phyloP scores from a whole-genome alignment of 257 asterid species.

The Solanum commersonii region DNA sequence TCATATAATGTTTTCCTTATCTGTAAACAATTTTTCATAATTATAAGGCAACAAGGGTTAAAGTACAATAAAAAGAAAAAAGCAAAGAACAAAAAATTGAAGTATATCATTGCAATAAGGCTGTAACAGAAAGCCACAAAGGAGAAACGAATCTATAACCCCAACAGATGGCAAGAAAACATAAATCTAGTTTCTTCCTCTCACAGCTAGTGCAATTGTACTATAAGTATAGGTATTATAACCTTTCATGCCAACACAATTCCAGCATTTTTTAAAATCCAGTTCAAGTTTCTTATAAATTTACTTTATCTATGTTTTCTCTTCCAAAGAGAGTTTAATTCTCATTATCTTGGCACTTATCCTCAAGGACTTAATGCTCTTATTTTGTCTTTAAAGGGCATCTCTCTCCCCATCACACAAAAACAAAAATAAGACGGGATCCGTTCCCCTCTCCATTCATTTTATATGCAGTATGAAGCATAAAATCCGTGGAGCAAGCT shows the following conservation, averaged over 20 bases:
- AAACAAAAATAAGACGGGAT: neutral
- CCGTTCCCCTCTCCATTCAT: neutral
- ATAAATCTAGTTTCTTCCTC: neutral
- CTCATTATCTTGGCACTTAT: neutral
- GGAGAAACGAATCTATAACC: neutral
- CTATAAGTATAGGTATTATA: neutral
- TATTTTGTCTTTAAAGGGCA: neutral
- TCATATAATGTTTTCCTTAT: constrained; percentile 6
- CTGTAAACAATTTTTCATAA: neutral
- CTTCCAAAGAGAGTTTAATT: neutral
- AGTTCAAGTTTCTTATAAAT: neutral
- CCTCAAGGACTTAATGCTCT: neutral
- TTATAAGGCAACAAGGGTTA: neutral
- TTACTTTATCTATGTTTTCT: neutral
- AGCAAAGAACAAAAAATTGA: neutral
- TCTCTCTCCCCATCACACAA: neutral
- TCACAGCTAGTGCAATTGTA: neutral
- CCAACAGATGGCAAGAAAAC: neutral
- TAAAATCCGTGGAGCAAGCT: neutral
- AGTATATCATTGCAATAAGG: neutral
- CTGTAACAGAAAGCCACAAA: neutral
- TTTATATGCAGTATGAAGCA: neutral
- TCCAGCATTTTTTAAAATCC: neutral
- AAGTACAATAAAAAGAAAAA: neutral
- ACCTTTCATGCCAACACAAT: neutral